phyloP scores from a whole-genome alignment of 768 basidiomycete genomes.

The Xanthoconium purpureum region DNA sequence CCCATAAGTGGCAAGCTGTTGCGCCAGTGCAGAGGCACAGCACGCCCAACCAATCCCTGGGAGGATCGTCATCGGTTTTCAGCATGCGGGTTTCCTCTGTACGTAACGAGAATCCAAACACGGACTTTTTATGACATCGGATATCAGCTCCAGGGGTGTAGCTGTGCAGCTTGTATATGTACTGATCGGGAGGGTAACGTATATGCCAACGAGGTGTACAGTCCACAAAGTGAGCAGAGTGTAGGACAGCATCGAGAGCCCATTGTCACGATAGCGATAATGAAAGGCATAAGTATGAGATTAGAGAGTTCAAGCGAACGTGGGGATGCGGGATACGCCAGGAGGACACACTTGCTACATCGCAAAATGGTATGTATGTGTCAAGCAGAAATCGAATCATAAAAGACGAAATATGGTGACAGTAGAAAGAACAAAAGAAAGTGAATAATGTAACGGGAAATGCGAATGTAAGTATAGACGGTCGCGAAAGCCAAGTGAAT shows the following conservation, averaged over 20 bases:
- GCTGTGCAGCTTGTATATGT: constrained; percentile 2
- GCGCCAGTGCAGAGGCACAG: constrained; percentile 5
- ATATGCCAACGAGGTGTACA: constrained; percentile 21
- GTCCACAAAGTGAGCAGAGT: constrained; percentile 15
- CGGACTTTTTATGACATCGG: not conserved
- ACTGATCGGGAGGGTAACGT: constrained; percentile 17
- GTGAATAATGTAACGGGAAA: constrained; percentile 29
- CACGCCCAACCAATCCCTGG: constrained; percentile 1
- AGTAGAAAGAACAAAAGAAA: constrained; percentile 19
- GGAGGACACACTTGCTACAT: constrained; percentile 20
- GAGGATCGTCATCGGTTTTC: constrained; percentile 6
- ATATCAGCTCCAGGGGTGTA: too few species aligned
- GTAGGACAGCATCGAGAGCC: constrained; percentile 24
- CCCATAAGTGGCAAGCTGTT: constrained; percentile 6
- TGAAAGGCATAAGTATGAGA: constrained; percentile 30
- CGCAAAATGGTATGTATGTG: constrained; percentile 21
- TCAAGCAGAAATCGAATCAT: constrained; percentile 30
- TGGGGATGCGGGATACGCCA: constrained; percentile 23
- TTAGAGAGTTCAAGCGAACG: constrained; percentile 31
- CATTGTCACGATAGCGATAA: constrained; percentile 29
- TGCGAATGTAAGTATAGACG: constrained; percentile 26
- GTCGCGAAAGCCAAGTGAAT: constrained; percentile 41
- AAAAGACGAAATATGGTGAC: constrained; percentile 33
- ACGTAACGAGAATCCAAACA: constrained; percentile 8
- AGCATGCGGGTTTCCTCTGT: constrained; percentile 1